Evolutionary conservation across 1,284 basidiomycete species (phyloP).

Genomic region (Chondrostereum purpureum): DNA sequence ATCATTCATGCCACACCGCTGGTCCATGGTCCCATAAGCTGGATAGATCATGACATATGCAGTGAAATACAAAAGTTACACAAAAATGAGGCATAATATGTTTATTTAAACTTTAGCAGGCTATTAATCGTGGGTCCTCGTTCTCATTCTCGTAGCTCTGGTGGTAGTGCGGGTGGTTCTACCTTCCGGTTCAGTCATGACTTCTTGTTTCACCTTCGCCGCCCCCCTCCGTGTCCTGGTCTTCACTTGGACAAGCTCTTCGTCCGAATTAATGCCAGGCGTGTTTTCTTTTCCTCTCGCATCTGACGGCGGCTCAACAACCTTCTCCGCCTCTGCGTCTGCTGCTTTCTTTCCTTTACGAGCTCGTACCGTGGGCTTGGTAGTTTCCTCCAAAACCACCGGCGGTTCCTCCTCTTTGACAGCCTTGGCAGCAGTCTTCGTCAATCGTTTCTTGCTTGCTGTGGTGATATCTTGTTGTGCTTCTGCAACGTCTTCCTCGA

Average conservation of each 20-base stretch:
- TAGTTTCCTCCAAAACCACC: neutral
- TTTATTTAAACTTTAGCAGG: too few relatives aligned
- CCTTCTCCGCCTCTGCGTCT: neutral
- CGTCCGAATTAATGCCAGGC: neutral
- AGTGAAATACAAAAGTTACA: too few relatives aligned
- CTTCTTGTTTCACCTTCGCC: slow-evolving; percentile 2
- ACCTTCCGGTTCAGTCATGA: slow-evolving; percentile 1
- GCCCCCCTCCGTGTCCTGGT: neutral
- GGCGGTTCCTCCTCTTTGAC: slow-evolving; percentile 6
- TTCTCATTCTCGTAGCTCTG: slow-evolving; percentile 1
- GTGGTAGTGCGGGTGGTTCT: neutral
- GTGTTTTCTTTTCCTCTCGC: slow-evolving; percentile 1
- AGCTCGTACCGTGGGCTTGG: neutral
- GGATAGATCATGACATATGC: too few relatives aligned
- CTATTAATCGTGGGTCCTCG: slow-evolving; percentile 1
- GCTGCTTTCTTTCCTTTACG: slow-evolving; percentile 1
- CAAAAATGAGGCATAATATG: too few relatives aligned
- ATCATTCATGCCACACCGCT: too few relatives aligned
- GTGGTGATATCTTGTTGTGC: too few relatives aligned
- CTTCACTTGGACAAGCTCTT: slow-evolving; percentile 1
- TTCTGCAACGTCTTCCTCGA: neutral
- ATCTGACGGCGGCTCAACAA: neutral
- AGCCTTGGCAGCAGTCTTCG: neutral
- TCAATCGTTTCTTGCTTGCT: neutral
- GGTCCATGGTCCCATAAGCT: too few relatives aligned